These are phyloP conservation scores for Aspergillus clavatus DNA, from an alignment of 2,329 filamentous ascomycete species.

Conservation along the genomic window DNA sequence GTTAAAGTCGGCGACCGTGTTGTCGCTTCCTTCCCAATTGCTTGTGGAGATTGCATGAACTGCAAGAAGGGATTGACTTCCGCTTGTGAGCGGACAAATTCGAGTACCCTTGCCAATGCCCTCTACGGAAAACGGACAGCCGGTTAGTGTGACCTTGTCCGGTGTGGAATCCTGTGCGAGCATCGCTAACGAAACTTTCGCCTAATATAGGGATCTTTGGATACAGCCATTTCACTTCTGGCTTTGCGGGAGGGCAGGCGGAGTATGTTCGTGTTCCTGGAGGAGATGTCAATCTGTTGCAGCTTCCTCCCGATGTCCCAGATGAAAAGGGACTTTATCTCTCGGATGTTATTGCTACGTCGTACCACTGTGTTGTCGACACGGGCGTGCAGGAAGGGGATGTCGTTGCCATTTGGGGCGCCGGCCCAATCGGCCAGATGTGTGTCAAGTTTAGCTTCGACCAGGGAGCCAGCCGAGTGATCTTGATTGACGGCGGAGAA, in stretches of 20 bases:
- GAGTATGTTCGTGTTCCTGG: slow-evolving; percentile 80
- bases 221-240: slow-evolving; percentile 72
- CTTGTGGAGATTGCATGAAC: slow-evolving; percentile 62
- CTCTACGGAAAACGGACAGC: slow-evolving; percentile 77
- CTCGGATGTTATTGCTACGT: slow-evolving; percentile 73
- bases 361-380: slow-evolving; percentile 77
- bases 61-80: slow-evolving; percentile 74
- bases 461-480: slow-evolving; percentile 70
- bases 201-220: slow-evolving; percentile 56
- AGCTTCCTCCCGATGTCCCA: slow-evolving; percentile 71
- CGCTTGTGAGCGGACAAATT: slow-evolving; percentile 74
- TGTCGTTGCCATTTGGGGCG: slow-evolving; percentile 79
- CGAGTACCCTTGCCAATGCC: slow-evolving; percentile 63
- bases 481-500: slow-evolving; percentile 69
- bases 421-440: slow-evolving; percentile 80
- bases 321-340: slow-evolving; percentile 81
- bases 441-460: slow-evolving; percentile 61
- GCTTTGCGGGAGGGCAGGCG: slow-evolving; percentile 81
- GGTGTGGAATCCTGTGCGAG: not conserved
- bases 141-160: slow-evolving; percentile 42
- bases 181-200: not conserved
- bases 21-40: slow-evolving; percentile 83
- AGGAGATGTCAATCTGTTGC: slow-evolving; percentile 74
- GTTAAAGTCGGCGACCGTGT: slow-evolving; percentile 62
- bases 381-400: slow-evolving; percentile 75